These are phyloP conservation scores for Gyromitra esculenta DNA, from an alignment of 2,329 filamentous ascomycete genomes.

Conservation along the genomic window DNA sequence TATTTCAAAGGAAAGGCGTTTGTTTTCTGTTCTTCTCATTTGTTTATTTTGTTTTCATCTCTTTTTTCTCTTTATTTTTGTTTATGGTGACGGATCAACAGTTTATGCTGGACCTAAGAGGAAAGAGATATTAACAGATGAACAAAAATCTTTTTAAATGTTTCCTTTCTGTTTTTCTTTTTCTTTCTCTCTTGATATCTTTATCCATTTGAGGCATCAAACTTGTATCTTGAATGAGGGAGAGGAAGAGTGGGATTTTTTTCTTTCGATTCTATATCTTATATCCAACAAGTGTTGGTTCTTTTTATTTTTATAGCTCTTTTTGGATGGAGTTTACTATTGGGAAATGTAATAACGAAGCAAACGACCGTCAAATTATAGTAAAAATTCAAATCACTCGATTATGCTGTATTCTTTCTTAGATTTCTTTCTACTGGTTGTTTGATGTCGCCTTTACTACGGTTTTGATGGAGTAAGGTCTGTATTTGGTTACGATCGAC, in stretches of 20 bases:
- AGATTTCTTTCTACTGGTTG: no score
- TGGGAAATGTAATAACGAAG: constrained; percentile 12
- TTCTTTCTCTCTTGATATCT: not conserved
- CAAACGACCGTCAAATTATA: constrained; percentile 9
- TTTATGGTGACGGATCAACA: not conserved
- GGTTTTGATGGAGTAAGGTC: not conserved
- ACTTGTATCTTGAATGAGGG: not conserved
- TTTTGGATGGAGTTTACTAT: constrained; percentile 5
- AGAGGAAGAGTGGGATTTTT: not conserved
- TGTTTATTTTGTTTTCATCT: not conserved
- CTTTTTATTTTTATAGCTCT: not conserved
- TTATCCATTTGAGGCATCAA: not conserved
- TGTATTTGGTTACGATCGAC: not conserved
- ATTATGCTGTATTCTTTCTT: no score
- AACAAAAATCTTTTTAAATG: no score
- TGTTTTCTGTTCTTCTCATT: not conserved
- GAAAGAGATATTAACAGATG: no score
- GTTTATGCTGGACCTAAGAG: no score
- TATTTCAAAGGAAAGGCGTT: constrained; percentile 39
- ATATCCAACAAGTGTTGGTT: constrained; percentile 34
- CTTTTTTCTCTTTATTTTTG: not conserved
- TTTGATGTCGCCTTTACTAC: not conserved
- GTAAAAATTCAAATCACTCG: not conserved
- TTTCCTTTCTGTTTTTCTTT: not conserved
- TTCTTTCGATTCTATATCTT: constrained; percentile 25